These are phyloP conservation scores for Linnemannia elongata DNA, from an alignment of 192 early-diverging fungal species.

Conservation along the genomic window DNA sequence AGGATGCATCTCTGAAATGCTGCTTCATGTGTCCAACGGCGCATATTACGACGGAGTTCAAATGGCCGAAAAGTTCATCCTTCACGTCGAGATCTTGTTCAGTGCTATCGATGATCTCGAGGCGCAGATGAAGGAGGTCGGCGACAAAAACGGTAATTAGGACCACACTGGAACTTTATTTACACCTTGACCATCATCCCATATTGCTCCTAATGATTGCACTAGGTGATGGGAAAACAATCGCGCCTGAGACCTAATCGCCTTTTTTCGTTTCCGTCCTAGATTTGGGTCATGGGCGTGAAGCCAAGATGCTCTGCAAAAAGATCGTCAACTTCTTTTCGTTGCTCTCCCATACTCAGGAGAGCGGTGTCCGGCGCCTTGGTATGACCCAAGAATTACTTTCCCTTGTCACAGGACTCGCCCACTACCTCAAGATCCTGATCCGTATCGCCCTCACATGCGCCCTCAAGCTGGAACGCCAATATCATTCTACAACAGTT, in stretches of 20 bases:
- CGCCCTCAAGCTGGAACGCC: constrained; percentile 82
- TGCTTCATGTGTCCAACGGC: constrained; percentile 90
- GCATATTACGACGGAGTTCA: constrained; percentile 84
- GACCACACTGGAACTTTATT: not conserved
- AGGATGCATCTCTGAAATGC: constrained; percentile 96
- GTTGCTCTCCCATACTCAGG: constrained; percentile 81
- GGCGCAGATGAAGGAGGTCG: constrained; percentile 58
- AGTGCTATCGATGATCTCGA: constrained; percentile 90
- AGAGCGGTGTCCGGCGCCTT: constrained; percentile 63
- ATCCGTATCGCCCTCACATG: constrained; percentile 91
- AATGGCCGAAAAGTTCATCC: constrained; percentile 88
- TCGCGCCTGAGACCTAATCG: not conserved
- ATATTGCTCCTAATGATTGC: not conserved
- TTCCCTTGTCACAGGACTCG: constrained; percentile 89
- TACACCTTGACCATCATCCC: not conserved
- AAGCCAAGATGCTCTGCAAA: constrained; percentile 96
- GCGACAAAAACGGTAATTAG: constrained; percentile 26
- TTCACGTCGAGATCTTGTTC: constrained; percentile 95
- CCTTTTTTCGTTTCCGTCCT: not conserved
- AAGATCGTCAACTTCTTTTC: constrained; percentile 97
- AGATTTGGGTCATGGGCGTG: constrained; percentile 74
- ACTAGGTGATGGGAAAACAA: not conserved
- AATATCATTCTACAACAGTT: constrained; percentile 63
- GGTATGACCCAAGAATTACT: constrained; percentile 90
- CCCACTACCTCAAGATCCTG: constrained; percentile 92